Evolutionary conservation across 2,329 filamentous ascomycete genomes (phyloP), one percentile per base, ranked within the genome.

Genomic region (Geosmithia morbida): DNA sequence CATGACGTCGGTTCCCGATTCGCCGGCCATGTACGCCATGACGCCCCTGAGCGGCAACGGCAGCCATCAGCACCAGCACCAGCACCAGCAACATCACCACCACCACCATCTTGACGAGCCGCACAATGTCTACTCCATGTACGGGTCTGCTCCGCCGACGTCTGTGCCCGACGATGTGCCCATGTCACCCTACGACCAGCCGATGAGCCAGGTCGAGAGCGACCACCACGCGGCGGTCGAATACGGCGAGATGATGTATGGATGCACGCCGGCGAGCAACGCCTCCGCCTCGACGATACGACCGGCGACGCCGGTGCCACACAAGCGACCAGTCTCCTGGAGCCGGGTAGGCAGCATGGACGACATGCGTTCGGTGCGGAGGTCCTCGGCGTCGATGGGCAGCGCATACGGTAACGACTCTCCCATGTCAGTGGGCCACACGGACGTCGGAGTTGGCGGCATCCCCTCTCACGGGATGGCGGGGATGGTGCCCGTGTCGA

Each of bases 291-390:
- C 59, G 2, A 57, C 57, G 2, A 51, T 54, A 29, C 61, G 64
- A 6, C 64, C 64, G 6, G 64, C 61, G 5, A 66, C 64, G 18
- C 64, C 64, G 7, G 60, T 62, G 14, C 63, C 64, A 2, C 57
- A 63, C 48, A 66, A 66, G 50, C 58, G 64, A 48, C 63, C 64
- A 19, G 63, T 59, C 22, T 66, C 63, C 3, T 66, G 64, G 64
- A 59, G 60, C 14, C 61, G 63, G 45, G 54, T 63, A 29, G 55
- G 63, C 19, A 63, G 59, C 52, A 61, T 66, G 51, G 64, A 66
- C 50, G 62, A 58, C 49, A 50, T 65, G 20, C 60, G 62, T 7
- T 62, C 64, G 4, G 57, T 57, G 51, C 65, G 64, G 56, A 62
- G 63, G 53, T 51, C 55, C 13, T 57, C 53, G 18, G 55, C 59